These are phyloP conservation scores for Dioscorea zingiberensis DNA, from an alignment of 106 monocot species.

Conservation along the genomic window DNA sequence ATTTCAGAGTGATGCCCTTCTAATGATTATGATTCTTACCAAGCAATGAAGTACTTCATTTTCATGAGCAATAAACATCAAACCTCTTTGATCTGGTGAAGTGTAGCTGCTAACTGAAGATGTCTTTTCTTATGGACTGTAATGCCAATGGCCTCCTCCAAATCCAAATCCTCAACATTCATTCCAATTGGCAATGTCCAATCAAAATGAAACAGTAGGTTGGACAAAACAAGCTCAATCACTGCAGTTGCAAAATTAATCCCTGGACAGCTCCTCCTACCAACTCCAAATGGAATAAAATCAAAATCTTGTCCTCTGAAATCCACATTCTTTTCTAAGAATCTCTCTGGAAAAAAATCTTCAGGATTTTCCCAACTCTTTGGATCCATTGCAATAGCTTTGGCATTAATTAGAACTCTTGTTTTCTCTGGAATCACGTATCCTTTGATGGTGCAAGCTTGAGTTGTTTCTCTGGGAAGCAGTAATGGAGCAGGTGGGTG, in stretches of 20 bases:
- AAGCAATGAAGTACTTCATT: too few species aligned
- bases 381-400: constrained; percentile 19
- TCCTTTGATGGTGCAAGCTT: constrained; percentile 8
- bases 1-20: too few species aligned
- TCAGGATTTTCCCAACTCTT: constrained; percentile 18
- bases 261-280: constrained; percentile 32
- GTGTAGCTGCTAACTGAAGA: constrained; percentile 16
- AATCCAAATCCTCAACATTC: constrained; percentile 16
- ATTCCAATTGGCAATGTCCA: constrained; percentile 21
- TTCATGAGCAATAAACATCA: too few species aligned
- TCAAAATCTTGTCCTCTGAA: constrained; percentile 22
- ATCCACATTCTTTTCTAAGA: constrained; percentile 6
- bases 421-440: constrained; percentile 23
- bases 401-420: constrained; percentile 21
- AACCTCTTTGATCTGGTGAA: too few species aligned
- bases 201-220: constrained; percentile 24
- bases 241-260: constrained; percentile 5
- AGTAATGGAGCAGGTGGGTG: constrained; percentile 25
- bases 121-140: constrained; percentile 19
- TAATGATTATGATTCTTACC: too few species aligned
- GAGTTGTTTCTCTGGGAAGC: constrained; percentile 16
- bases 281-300: constrained; percentile 29
- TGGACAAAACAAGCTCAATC: constrained; percentile 24
- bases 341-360: constrained; percentile 38
- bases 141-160: constrained; percentile 18